phyloP scores from a whole-genome alignment of 2,329 filamentous ascomycete species.

The Fusarium torreyae region DNA sequence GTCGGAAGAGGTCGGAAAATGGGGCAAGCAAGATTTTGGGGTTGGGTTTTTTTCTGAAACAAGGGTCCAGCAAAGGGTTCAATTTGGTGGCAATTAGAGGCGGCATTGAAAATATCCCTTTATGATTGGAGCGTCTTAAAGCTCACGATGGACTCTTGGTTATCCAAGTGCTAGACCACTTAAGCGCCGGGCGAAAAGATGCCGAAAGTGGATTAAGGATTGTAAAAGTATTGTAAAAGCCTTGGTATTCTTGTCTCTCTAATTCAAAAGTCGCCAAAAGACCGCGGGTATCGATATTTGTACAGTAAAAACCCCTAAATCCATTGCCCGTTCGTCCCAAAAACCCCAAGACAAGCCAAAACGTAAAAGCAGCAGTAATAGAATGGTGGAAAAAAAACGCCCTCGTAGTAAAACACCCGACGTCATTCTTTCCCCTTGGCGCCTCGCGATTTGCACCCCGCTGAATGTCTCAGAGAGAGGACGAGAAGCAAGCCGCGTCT shows the following conservation, averaged over 20 bases:
- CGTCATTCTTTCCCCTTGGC: constrained; percentile 32
- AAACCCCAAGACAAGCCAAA: constrained; percentile 27
- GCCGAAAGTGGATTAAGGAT: constrained; percentile 19
- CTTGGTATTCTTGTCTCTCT: constrained; percentile 28
- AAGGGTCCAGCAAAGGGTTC: constrained; percentile 31
- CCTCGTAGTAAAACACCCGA: constrained; percentile 6
- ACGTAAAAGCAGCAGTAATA: constrained; percentile 18
- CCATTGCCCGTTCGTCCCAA: constrained; percentile 11
- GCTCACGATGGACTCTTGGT: constrained; percentile 1
- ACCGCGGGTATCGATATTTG: constrained; percentile 42
- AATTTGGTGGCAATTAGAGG: constrained; percentile 2
- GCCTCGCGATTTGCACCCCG: constrained; percentile 15
- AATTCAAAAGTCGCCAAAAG: constrained; percentile 27
- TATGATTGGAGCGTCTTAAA: constrained; percentile 33
- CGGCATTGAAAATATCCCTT: not conserved
- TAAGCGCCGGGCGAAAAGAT: constrained; percentile 13
- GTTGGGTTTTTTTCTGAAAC: constrained; percentile 5
- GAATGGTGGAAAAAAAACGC: constrained; percentile 12
- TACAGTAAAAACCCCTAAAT: constrained; percentile 32
- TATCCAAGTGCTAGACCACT: not conserved
- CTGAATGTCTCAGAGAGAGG: not conserved
- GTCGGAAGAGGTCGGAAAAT: constrained; percentile 35
- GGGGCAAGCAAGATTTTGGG: constrained; percentile 1
- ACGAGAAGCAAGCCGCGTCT: not conserved
- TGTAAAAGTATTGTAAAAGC: not conserved